Conservation (phyloP, 2,329 filamentous ascomycete species). For the Didymella pinodella region DNA sequence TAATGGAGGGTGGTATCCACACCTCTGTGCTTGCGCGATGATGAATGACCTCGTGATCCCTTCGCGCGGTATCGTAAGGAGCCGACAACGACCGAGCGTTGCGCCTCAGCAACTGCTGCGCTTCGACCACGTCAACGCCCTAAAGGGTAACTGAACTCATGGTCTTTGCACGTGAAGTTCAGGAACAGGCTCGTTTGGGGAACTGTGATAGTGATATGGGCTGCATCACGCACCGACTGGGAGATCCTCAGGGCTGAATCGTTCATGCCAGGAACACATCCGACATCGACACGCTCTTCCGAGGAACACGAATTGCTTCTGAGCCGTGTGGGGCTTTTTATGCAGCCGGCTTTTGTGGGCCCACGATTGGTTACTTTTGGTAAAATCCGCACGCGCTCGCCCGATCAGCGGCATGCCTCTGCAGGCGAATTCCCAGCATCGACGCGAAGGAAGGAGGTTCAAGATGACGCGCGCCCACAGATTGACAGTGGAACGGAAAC, state of each 20-base stretch:
- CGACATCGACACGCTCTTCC: conserved; percentile 26
- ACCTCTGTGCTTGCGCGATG: conserved; percentile 27
- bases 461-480: conserved; percentile 33
- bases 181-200: conserved; percentile 34
- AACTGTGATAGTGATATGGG: conserved; percentile 38
- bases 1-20: conserved; percentile 31
- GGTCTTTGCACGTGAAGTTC: conserved; percentile 36
- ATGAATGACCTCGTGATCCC: conserved; percentile 15
- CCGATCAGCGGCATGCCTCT: conserved; percentile 26
- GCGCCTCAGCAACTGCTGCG: conserved; percentile 20
- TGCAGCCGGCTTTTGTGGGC: conserved; percentile 23
- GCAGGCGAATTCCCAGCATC: conserved; percentile 28
- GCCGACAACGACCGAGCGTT: conserved; percentile 28
- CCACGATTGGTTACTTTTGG: conserved; percentile 21
- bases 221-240: conserved; percentile 36
- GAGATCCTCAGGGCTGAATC: conserved; percentile 40
- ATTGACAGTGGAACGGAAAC: conserved; percentile 39
- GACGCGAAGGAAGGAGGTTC: conserved; percentile 30
- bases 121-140: conserved; percentile 19
- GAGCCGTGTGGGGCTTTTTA: conserved; percentile 12
- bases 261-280: conserved; percentile 37
- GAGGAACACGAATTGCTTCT: conserved; percentile 19
- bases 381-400: conserved; percentile 19
- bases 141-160: conserved; percentile 33
- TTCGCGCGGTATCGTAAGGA: conserved; percentile 22